phyloP scores from a whole-genome alignment of 2,329 filamentous ascomycete genomes.

The Fusarium brachygibbosum region DNA sequence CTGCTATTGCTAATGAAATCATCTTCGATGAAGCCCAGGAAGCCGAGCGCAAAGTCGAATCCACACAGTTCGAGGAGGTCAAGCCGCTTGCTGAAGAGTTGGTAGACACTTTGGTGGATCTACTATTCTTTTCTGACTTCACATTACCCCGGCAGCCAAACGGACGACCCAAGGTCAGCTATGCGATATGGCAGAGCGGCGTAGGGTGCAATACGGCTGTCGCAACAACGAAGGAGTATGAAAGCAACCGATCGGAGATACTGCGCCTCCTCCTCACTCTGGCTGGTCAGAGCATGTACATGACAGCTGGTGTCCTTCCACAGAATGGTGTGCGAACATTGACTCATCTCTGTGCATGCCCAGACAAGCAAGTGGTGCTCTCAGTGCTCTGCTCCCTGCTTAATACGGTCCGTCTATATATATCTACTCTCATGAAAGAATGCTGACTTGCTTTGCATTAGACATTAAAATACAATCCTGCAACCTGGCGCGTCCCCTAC shows the following conservation, averaged over 20 bases:
- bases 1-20: constrained; percentile 77
- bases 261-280: constrained; percentile 87
- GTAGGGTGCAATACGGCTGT: constrained; percentile 94
- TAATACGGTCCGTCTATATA: constrained; percentile 78
- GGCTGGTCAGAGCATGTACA: constrained; percentile 93
- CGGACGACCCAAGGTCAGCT: constrained; percentile 84
- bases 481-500: constrained; percentile 93
- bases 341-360: constrained; percentile 88
- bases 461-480: constrained; percentile 96
- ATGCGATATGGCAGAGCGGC: constrained; percentile 97
- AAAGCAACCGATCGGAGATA: constrained; percentile 93
- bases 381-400: constrained; percentile 92
- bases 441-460: constrained; percentile 54
- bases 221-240: constrained; percentile 89
- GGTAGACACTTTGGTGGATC: constrained; percentile 87
- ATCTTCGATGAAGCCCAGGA: constrained; percentile 83
- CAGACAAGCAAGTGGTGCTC: constrained; percentile 91
- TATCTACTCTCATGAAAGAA: background rate
- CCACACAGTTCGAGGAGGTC: constrained; percentile 80
- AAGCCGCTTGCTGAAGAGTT: constrained; percentile 94
- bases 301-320: constrained; percentile 82
- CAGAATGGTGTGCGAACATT: constrained; percentile 85
- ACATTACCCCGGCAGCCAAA: constrained; percentile 81
- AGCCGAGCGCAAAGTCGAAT: constrained; percentile 60
- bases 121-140: constrained; percentile 92